Base-by-base conservation (phyloP, 495 filamentous ascomycete genomes). In the Trichoderma virens region DNA sequence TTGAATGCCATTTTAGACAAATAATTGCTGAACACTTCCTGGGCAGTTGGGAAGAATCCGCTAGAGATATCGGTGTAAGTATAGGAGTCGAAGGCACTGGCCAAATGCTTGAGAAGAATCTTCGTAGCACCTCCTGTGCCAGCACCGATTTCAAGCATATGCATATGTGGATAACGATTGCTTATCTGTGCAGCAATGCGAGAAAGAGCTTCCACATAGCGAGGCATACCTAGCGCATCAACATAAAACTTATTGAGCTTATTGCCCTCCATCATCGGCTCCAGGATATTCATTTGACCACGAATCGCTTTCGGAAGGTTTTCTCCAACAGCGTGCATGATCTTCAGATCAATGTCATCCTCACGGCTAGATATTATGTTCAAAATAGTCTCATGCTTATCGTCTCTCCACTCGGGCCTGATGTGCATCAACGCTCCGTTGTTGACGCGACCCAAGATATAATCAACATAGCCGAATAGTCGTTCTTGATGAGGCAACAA, bases 31-130 rank as follows among this genome's bases (percentile, higher is more conserved):
- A 85, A 79, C 13, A 74, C 72, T 43, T 83, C 75, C 54, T 73
- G 68, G 0, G 82, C 83, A 20, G 71, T 67, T 4, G 70, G 71
- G 67, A 87, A 80, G 71, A 85, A 86, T 7, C 75, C 80, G 16
- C 75, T 63, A 0, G 78, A 82, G 38, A 85, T 77, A 64, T 86
- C 78, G 2, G 83, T 84, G 67, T 75, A 82, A 13, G 78, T 82
- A 63, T 85, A 85, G 28, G 75, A 74, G 28, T 13, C 5, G 18
- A 69, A 63, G 7, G 67, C 66, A 14, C 67, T 67, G 14, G 63
- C 59, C 11, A n/a, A n/a, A n/a, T n/a, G n/a, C n/a, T n/a, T n/a
- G n/a, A n/a, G n/a, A n/a, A n/a, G n/a, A n/a, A n/a, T n/a, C n/a
- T n/a, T n/a, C n/a, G n/a, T n/a, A n/a, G n/a, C n/a, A n/a, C n/a